A percentile compares a stretch with the other conserved stretches of the same genome.
Conservation (phyloP, 2,329 filamentous ascomycete genomes). For the Aureobasidium sp. region DNA sequence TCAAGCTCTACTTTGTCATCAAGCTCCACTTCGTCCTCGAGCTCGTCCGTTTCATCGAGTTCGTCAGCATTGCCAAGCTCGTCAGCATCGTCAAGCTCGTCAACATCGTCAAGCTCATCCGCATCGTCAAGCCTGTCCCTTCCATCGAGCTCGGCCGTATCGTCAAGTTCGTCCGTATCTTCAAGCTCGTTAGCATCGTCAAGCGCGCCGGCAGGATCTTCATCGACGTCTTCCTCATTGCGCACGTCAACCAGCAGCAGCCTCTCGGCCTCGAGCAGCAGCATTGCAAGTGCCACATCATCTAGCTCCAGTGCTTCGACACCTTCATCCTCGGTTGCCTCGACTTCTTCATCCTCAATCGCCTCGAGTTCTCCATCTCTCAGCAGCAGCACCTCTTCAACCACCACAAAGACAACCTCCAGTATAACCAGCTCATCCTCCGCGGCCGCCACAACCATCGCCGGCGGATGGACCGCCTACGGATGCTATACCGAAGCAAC, state of each 20-base stretch:
- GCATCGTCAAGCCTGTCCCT: neutral
- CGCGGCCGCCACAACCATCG: neutral
- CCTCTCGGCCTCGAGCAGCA: no score
- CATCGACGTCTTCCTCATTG: no score
- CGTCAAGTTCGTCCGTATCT: no score
- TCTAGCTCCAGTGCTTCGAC: neutral
- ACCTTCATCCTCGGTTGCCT: neutral
- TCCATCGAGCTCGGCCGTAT: neutral
- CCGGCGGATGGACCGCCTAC: neutral
- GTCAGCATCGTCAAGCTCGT: no score
- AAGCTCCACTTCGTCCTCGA: no score
- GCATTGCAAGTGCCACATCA: neutral
- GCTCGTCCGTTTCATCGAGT: neutral
- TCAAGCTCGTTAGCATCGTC: neutral
- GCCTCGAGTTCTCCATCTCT: neutral
- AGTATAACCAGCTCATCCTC: neutral
- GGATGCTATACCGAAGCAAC: conserved; percentile 34
- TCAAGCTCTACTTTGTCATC: no score
- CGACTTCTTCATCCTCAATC: neutral
- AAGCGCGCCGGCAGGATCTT: no score
- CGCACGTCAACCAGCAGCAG: no score
- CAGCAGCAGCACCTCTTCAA: neutral
- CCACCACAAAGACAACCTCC: neutral
- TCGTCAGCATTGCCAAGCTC: neutral
- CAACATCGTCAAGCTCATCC: neutral